These are phyloP conservation scores for Fraxinus floribunda DNA, from an alignment of 305 asterid genomes.

Conservation along the genomic window DNA sequence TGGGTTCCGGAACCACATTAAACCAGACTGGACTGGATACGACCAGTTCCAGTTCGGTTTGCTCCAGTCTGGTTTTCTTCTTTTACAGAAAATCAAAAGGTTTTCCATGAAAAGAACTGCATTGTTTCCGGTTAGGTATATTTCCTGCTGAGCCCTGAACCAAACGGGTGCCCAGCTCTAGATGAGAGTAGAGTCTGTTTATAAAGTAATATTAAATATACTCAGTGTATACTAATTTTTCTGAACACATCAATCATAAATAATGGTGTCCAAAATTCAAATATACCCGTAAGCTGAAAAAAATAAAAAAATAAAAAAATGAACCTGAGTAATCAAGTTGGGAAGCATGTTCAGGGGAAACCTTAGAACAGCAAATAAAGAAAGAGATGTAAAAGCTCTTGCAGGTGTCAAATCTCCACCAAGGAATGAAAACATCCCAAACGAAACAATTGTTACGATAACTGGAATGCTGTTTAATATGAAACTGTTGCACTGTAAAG, in stretches of 20 bases:
- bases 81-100: background rate
- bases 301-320: background rate
- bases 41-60: background rate
- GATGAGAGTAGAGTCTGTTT: background rate
- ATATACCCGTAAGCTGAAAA: constrained; percentile 12
- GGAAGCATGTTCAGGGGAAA: constrained; percentile 87
- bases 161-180: background rate
- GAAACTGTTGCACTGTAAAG: constrained; percentile 78
- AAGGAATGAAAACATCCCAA: constrained; percentile 74
- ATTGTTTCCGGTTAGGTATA: background rate
- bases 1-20: background rate
- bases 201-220: background rate
- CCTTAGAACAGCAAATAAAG: constrained; percentile 74
- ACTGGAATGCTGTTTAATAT: constrained; percentile 89
- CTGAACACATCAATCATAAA: background rate
- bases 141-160: background rate
- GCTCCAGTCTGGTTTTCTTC: background rate
- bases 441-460: constrained; percentile 76
- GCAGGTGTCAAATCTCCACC: constrained; percentile 96
- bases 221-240: background rate
- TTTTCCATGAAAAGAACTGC: background rate
- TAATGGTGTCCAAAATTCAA: background rate
- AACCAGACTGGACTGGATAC: background rate
- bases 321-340: constrained; percentile 86
- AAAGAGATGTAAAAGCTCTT: constrained; percentile 89